Evolutionary conservation across 495 filamentous ascomycete genomes (phyloP), one percentile per base, ranked within the genome.

Genomic region (Margaritispora aquatica): DNA sequence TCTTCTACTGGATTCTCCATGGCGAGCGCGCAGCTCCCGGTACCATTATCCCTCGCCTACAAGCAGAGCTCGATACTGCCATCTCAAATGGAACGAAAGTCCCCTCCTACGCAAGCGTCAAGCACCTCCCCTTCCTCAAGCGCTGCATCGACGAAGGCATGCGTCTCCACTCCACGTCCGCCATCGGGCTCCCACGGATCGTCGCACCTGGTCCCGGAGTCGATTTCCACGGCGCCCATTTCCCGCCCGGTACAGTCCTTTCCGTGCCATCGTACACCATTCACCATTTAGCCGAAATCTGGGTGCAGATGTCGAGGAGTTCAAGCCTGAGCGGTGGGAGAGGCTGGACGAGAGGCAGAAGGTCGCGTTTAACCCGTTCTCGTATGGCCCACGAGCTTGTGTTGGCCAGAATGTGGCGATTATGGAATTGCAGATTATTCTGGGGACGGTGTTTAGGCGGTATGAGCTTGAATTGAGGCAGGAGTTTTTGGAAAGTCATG

Each of bases 221-320:
- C 26, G 21, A 26, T 23, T 29, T 48, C 21, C 10, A 29, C 10
- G 22, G n/a, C 50, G 11, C 17, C 13, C 22, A 54, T 55, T 60
- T 36, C 36, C 34, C 38, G 2, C 36, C 34, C 26, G 51, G 51
- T 20, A 54, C 50, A 1, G 51, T 60, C 1, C 50, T 60, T 38
- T 60, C 58, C 9, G 58, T 60, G 27, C 50, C 34, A 15, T 21
- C 24, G 11, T 57, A 48, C 24, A 54, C 49, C 2, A 8, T 57
- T 22, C 31, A 57, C 50, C 52, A 58, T 22, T 29, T 17, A 4
- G 29, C 17, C 11, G 49, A 34, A 23, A 88, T 94, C 73, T 96
- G 92, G 92, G 90, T 44, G 60, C 75, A 2, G 86, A 96, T 59
- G 89, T 87, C 2, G 84, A 92, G 22, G 71, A 80, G 21, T 96